Conservation (phyloP, 2,329 filamentous ascomycete species). For the Periconia digitata region DNA sequence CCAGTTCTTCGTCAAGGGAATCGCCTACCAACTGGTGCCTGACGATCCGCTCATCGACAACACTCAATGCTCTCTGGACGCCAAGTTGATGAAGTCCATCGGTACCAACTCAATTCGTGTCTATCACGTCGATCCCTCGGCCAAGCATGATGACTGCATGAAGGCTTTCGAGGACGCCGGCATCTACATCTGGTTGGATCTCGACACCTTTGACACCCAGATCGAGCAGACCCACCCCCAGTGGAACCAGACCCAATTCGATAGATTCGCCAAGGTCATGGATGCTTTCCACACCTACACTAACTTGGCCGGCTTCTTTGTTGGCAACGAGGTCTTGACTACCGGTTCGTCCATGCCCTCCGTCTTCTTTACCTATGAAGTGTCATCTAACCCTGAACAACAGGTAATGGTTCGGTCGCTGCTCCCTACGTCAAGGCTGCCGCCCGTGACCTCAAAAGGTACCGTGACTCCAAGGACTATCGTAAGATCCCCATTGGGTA, state of each 20-base stretch:
- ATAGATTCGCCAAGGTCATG: conserved; percentile 70
- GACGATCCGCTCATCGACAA: conserved; percentile 76
- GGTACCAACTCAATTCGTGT: conserved; percentile 84
- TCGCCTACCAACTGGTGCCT: conserved; percentile 68
- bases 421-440: conserved; percentile 85
- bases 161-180: conserved; percentile 73
- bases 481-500: conserved; percentile 84
- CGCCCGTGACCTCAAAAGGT: conserved; percentile 78
- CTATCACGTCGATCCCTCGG: conserved; percentile 77
- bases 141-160: conserved; percentile 80
- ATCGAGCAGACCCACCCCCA: conserved; percentile 64
- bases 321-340: conserved; percentile 85
- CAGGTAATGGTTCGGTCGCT: conserved; percentile 55
- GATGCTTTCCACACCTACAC: conserved; percentile 76
- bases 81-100: conserved; percentile 73
- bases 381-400: conserved; percentile 1
- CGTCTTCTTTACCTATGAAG: conserved; percentile 2
- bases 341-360: conserved; percentile 33
- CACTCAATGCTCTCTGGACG: conserved; percentile 76
- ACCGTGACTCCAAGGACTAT: conserved; percentile 74
- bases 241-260: conserved; percentile 74
- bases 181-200: conserved; percentile 82
- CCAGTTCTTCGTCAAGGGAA: conserved; percentile 82
- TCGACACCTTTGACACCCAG: conserved; percentile 70
- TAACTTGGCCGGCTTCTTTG: conserved; percentile 81